These are phyloP conservation scores for Plasmodium gaboni DNA, from an alignment of 169 alveolate genomes.

Conservation along the genomic window DNA sequence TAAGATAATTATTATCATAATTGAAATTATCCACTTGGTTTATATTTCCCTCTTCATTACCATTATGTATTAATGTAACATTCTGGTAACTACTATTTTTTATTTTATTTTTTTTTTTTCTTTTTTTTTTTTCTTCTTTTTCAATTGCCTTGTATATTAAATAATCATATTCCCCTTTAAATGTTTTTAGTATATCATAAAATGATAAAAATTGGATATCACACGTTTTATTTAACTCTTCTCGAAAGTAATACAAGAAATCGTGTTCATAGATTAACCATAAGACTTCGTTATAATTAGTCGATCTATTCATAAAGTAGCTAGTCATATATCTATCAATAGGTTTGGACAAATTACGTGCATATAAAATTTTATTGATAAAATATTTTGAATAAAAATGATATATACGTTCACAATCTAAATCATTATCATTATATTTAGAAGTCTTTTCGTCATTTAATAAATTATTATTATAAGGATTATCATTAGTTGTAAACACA, in stretches of 20 bases:
- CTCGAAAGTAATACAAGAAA: slow-evolving; percentile 51
- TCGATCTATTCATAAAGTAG: slow-evolving; percentile 42
- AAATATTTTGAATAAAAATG: slow-evolving; percentile 39
- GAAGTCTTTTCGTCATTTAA: not conserved
- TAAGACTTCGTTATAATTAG: slow-evolving; percentile 23
- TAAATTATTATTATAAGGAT: not conserved
- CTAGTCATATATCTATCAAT: not conserved
- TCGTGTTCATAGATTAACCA: slow-evolving; percentile 52
- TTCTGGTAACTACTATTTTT: not conserved
- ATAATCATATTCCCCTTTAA: slow-evolving; percentile 68
- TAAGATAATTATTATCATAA: not conserved
- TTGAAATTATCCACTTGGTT: not conserved
- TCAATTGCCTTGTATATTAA: not conserved
- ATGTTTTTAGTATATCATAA: slow-evolving; percentile 47
- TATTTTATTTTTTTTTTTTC: not conserved
- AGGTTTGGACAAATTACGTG: slow-evolving; percentile 28
- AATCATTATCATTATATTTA: slow-evolving; percentile 7
- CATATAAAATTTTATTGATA: slow-evolving; percentile 23
- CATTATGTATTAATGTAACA: not conserved
- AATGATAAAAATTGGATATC: slow-evolving; percentile 46
- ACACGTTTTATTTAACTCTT: slow-evolving; percentile 45
- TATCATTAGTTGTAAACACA: not conserved
- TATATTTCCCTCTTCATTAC: not conserved
- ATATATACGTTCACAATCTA: slow-evolving; percentile 34
- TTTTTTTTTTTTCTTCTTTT: not conserved